These are phyloP conservation scores for Acanthamoeba castellanii DNA, from an alignment of 208 protist species.

Conservation along the genomic window DNA sequence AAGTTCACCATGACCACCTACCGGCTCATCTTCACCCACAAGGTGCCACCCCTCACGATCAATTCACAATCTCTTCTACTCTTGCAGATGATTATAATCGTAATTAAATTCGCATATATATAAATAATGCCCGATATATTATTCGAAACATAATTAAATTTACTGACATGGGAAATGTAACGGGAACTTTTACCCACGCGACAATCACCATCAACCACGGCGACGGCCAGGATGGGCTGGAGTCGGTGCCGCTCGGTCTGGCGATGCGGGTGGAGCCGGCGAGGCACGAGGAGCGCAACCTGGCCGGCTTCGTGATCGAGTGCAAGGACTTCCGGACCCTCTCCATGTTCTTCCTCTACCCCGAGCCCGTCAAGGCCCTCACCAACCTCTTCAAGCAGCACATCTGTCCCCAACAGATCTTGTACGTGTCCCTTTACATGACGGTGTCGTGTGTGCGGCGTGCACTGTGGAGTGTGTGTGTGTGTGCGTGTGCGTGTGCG, in stretches of 20 bases:
- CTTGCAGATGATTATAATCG: no score
- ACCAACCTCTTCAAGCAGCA: conserved; percentile 6
- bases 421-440: not conserved
- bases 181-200: no score
- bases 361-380: not conserved
- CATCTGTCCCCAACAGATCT: not conserved
- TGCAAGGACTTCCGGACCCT: not conserved
- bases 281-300: not conserved
- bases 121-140: no score
- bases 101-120: no score
- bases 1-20: not conserved
- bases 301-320: not conserved
- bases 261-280: not conserved
- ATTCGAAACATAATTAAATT: no score
- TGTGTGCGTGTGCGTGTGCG: not conserved
- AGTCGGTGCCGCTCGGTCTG: not conserved
- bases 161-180: no score
- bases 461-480: no score
- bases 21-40: not conserved
- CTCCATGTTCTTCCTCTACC: not conserved
- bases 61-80: not conserved
- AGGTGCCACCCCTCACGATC: not conserved
- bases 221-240: not conserved
- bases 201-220: no score
- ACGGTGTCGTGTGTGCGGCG: no score